These are phyloP conservation scores for Myriosclerotinia curreyana DNA, from an alignment of 2,329 filamentous ascomycete genomes.

Conservation along the genomic window DNA sequence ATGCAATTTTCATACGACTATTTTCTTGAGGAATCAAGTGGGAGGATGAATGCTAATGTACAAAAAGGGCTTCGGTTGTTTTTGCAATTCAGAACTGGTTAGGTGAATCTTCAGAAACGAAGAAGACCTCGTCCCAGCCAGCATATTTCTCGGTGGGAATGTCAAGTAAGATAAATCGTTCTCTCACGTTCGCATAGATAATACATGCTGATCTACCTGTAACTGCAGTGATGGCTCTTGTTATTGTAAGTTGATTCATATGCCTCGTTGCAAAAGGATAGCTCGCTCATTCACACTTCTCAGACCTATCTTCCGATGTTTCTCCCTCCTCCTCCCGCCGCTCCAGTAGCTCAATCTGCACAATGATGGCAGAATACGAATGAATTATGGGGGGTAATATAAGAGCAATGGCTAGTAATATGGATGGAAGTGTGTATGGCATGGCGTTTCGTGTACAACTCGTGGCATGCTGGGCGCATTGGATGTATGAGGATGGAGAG, in stretches of 20 bases:
- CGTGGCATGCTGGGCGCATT: background rate
- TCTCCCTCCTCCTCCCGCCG: constrained; percentile 53
- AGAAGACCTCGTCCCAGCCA: constrained; percentile 65
- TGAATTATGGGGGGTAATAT: background rate
- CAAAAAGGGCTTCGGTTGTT: constrained; percentile 64
- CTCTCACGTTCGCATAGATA: background rate
- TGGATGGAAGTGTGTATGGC: background rate
- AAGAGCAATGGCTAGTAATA: background rate
- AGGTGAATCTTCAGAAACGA: constrained; percentile 66
- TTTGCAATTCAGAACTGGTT: constrained; percentile 76
- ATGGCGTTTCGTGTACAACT: background rate
- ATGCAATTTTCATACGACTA: background rate
- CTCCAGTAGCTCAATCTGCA: constrained; percentile 46
- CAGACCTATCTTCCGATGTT: constrained; percentile 64
- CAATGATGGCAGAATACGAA: constrained; percentile 8
- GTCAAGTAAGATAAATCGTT: constrained; percentile 53
- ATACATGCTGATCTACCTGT: constrained; percentile 7
- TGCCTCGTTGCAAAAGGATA: background rate
- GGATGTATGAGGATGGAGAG: background rate
- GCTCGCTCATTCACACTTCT: background rate
- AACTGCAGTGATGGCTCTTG: constrained; percentile 37
- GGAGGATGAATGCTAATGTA: constrained; percentile 21
- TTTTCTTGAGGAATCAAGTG: background rate
- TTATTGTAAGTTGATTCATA: constrained; percentile 43
- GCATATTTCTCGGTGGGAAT: constrained; percentile 74